Conservation (phyloP, 192 early-diverging fungal genomes). For the Linnemannia schmuckeri region DNA sequence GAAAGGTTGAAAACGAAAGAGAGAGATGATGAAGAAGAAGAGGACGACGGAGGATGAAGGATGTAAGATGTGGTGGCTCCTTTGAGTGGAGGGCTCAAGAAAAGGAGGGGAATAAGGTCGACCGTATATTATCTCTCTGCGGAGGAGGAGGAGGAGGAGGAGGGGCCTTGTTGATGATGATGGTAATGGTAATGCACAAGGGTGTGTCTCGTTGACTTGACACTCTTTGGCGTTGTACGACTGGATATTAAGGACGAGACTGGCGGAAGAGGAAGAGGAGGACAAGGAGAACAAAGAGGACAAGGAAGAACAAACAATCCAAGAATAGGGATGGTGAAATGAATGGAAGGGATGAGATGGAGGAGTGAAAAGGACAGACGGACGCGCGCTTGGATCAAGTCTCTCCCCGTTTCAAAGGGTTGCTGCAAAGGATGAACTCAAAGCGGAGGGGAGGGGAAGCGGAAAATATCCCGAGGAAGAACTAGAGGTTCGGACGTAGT, state of each 20-base stretch:
- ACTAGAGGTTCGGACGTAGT: neutral
- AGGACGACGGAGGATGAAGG: neutral
- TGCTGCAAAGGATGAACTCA: neutral
- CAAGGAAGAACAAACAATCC: neutral
- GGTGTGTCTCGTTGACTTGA: neutral
- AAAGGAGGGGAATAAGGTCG: neutral
- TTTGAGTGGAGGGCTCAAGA: neutral
- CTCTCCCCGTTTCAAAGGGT: neutral
- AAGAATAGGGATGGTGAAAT: neutral
- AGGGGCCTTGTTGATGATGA: neutral
- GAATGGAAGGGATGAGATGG: neutral
- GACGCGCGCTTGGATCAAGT: slow-evolving; percentile 1
- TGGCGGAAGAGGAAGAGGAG: neutral
- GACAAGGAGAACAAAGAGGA: neutral
- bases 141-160: neutral
- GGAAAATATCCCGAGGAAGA: neutral
- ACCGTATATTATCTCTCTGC: neutral
- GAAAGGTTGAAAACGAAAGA: neutral
- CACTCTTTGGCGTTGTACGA: too few species aligned
- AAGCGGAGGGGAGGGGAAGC: neutral
- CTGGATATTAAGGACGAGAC: too few species aligned
- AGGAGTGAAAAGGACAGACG: neutral
- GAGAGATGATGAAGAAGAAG: neutral
- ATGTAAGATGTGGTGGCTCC: neutral
- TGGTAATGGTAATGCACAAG: neutral